Percentiles rank a stretch among this genome's conserved stretches.
Evolutionary conservation across 768 basidiomycete species (phyloP).

Genomic region (Gymnopilus junonius): DNA sequence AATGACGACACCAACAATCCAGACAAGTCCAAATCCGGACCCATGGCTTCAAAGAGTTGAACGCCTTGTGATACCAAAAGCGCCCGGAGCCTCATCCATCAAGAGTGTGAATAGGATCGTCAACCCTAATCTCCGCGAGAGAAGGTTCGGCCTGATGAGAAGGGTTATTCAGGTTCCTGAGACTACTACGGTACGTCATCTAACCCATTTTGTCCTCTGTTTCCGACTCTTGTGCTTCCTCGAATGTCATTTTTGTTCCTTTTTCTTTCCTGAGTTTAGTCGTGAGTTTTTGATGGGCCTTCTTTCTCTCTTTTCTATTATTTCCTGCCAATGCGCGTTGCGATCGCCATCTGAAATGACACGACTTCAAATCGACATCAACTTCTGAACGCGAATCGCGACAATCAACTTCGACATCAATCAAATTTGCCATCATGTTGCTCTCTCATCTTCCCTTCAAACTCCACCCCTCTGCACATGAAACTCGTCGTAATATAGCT

Average conservation of each 20-base stretch:
- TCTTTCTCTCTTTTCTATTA: conserved; percentile 15
- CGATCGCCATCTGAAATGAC: background rate
- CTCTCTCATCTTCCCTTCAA: conserved; percentile 3
- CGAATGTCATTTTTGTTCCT: conserved; percentile 9
- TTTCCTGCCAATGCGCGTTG: background rate
- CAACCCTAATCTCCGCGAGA: conserved; percentile 27
- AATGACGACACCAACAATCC: background rate
- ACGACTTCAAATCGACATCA: conserved; percentile 15
- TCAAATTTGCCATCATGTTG: background rate
- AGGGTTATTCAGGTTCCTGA: conserved; percentile 29
- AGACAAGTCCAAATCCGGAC: background rate
- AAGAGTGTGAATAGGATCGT: conserved; percentile 15
- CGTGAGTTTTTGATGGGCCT: conserved; percentile 23
- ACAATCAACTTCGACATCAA: conserved; percentile 8
- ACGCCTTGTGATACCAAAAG: background rate
- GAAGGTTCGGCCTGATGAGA: conserved; percentile 30
- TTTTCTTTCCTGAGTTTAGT: conserved; percentile 11
- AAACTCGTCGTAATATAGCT: conserved; percentile 38
- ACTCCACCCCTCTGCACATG: background rate
- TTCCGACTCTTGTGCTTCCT: background rate
- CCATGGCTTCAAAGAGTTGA: background rate
- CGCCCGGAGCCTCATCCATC: background rate
- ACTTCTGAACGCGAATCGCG: background rate
- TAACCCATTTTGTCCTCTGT: background rate
- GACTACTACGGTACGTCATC: conserved; percentile 28